These are phyloP conservation scores for Kodamaea anthophila DNA, from an alignment of 1,139 yeast genomes.

Conservation along the genomic window DNA sequence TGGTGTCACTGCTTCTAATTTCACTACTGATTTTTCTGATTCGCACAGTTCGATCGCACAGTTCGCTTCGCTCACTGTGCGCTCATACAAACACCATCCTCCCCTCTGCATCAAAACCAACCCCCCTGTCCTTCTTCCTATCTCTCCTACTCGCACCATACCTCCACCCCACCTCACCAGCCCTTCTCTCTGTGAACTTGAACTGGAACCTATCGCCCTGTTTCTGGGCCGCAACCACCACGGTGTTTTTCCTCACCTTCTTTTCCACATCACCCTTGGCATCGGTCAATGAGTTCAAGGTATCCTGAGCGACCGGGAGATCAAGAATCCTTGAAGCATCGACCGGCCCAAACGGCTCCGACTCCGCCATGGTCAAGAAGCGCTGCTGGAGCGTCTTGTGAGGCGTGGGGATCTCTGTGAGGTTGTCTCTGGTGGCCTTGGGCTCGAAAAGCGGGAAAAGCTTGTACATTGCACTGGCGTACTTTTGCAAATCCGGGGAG, in stretches of 20 bases:
- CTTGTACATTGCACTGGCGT: conserved; percentile 58
- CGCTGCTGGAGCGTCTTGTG: conserved; percentile 76
- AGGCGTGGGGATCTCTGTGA: conserved; percentile 94
- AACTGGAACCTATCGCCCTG: conserved; percentile 60
- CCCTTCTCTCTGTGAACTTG: conserved; percentile 69
- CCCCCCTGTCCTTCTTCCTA: conserved; percentile 75
- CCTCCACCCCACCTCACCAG: conserved; percentile 83
- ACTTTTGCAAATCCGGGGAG: conserved; percentile 45
- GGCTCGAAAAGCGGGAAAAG: conserved; percentile 70
- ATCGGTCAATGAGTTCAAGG: conserved; percentile 61
- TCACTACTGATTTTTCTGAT: too few relatives aligned
- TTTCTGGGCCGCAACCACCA: conserved; percentile 44
- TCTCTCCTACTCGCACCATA: conserved; percentile 91
- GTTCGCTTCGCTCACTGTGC: not conserved
- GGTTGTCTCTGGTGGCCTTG: conserved; percentile 48
- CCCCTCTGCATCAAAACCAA: conserved; percentile 72
- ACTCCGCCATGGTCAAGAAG: conserved; percentile 85
- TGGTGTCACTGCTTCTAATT: too few relatives aligned
- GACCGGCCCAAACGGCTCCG: conserved; percentile 94
- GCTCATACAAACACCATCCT: conserved; percentile 37
- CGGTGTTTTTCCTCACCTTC: conserved; percentile 20
- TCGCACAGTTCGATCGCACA: too few relatives aligned
- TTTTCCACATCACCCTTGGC: conserved; percentile 37
- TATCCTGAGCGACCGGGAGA: conserved; percentile 77
- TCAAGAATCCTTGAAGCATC: conserved; percentile 89